Conservation (phyloP, 352 stramenopile genomes). For the Phytopythium mirpurense region DNA sequence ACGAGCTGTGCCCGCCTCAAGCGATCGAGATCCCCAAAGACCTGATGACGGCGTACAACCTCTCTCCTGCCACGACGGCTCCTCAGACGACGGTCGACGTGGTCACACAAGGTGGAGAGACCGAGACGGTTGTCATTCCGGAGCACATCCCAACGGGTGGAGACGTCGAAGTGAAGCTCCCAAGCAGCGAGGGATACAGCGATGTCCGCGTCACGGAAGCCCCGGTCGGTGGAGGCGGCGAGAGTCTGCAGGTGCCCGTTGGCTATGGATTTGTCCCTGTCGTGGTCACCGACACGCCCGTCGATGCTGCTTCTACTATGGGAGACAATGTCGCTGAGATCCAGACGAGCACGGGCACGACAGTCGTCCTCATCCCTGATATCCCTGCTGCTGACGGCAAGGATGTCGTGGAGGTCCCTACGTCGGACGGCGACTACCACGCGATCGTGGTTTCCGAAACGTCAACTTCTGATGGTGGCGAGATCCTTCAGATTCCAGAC, state of each 20-base stretch:
- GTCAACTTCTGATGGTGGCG: not conserved
- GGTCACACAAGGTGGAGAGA: not conserved
- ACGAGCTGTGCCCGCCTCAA: slow-evolving; percentile 29
- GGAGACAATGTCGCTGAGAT: not conserved
- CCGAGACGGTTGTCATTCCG: not conserved
- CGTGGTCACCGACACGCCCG: not conserved
- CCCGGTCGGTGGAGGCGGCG: too few relatives aligned
- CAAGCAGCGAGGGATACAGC: not conserved
- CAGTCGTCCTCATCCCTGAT: not conserved
- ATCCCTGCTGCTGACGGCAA: not conserved
- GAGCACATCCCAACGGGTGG: not conserved
- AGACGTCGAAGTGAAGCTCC: not conserved
- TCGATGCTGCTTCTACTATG: not conserved
- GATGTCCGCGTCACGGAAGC: not conserved
- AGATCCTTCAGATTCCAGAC: slow-evolving; percentile 1
- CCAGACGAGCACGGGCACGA: not conserved
- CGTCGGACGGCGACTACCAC: too few relatives aligned
- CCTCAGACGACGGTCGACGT: not conserved
- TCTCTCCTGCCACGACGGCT: not conserved
- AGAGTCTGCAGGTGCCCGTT: not conserved
- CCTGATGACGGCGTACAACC: not conserved
- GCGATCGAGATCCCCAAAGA: slow-evolving; percentile 12
- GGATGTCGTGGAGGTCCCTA: not conserved
- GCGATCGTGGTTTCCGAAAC: too few relatives aligned
- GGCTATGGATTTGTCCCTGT: not conserved